These are phyloP conservation scores for Tardiomyces blankii DNA, from an alignment of 1,139 yeast genomes.

Conservation along the genomic window DNA sequence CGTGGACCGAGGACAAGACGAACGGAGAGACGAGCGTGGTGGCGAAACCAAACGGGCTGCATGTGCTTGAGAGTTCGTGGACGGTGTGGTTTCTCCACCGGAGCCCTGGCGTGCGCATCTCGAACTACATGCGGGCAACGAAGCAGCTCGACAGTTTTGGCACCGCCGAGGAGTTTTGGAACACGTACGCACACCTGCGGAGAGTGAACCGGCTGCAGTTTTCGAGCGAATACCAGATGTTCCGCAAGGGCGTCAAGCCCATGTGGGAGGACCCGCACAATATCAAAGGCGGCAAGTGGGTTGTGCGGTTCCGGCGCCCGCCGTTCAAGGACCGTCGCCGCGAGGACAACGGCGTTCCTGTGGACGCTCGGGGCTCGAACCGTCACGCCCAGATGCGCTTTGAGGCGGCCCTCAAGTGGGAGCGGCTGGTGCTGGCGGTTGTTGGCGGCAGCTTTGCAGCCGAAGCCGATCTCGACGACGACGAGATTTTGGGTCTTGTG, in stretches of 20 bases:
- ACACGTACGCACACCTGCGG: conserved; percentile 36
- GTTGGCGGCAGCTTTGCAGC: conserved; percentile 21
- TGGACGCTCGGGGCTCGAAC: conserved; percentile 5
- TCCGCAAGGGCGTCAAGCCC: conserved; percentile 55
- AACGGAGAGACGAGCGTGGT: background rate
- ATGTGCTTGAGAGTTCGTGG: conserved; percentile 10
- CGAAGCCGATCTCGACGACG: conserved; percentile 12
- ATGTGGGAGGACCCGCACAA: conserved; percentile 66
- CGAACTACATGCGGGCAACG: conserved; percentile 25
- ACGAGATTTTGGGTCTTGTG: conserved; percentile 27
- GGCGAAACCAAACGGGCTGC: background rate
- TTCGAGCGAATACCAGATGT: conserved; percentile 50
- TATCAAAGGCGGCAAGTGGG: conserved; percentile 57
- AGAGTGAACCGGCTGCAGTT: conserved; percentile 38
- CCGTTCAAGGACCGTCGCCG: conserved; percentile 11
- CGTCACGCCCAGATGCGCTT: conserved; percentile 14
- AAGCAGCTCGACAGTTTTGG: conserved; percentile 23
- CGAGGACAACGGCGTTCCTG: background rate
- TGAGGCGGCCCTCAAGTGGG: conserved; percentile 24
- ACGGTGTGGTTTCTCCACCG: conserved; percentile 29
- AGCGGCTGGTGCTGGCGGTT: conserved; percentile 22
- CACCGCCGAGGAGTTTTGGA: conserved; percentile 57
- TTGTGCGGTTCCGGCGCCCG: conserved; percentile 35
- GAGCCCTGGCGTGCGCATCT: conserved; percentile 25
- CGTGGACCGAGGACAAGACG: background rate